phyloP scores from a whole-genome alignment of 176 grass and related monocot genomes.

The Paspalum notatum region DNA sequence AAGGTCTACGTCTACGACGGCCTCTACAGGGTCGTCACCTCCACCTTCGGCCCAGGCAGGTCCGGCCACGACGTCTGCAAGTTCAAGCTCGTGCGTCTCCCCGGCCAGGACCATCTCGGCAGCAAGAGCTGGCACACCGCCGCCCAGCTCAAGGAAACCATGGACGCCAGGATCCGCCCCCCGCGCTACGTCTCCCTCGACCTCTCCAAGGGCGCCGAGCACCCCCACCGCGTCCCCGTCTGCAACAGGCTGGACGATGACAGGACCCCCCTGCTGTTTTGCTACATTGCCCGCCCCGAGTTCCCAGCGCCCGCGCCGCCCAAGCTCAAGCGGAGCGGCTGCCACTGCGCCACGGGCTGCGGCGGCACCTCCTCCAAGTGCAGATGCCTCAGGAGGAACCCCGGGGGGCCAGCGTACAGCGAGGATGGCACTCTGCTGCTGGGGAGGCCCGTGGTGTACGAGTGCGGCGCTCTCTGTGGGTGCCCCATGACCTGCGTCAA shows the following conservation, averaged over 20 bases:
- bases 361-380: constrained; percentile 43
- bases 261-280: constrained; percentile 49
- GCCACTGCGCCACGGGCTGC: constrained; percentile 44
- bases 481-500: constrained; percentile 70
- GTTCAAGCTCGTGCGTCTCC: constrained; percentile 68
- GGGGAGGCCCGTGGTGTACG: constrained; percentile 78
- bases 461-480: constrained; percentile 61
- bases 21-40: constrained; percentile 69
- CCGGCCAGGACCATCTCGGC: constrained; percentile 58
- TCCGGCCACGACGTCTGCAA: constrained; percentile 71
- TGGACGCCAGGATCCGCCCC: constrained; percentile 39
- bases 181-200: constrained; percentile 61
- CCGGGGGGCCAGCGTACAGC: constrained; percentile 46
- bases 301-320: constrained; percentile 25
- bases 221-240: constrained; percentile 48
- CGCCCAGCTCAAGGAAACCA: constrained; percentile 52
- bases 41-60: constrained; percentile 53
- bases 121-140: constrained; percentile 53
- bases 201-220: constrained; percentile 62
- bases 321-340: constrained; percentile 41
- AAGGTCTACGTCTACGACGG: constrained; percentile 87
- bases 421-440: constrained; percentile 58
- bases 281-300: constrained; percentile 54
- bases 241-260: constrained; percentile 70
- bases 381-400: constrained; percentile 58